These are phyloP conservation scores for Prunus persica DNA, from an alignment of 306 rosid species.

Conservation along the genomic window Prunus_persica_NCBIv2 NC_034010.1:5464501-5465000, in stretches of 20 bases:
- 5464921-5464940: constrained; percentile 67
- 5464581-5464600: background rate
- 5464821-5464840: constrained; percentile 52
- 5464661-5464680: constrained; percentile 79
- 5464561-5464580: background rate
- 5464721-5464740: constrained; percentile 71
- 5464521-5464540: constrained; percentile 53
- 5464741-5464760: constrained; percentile 91
- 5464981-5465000: constrained; percentile 73
- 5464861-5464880: constrained; percentile 58
- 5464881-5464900: constrained; percentile 67
- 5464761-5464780: constrained; percentile 82
- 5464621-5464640: constrained; percentile 41
- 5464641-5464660: constrained; percentile 76
- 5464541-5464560: constrained; percentile 46
- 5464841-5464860: constrained; percentile 67
- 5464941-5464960: constrained; percentile 77
- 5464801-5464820: constrained; percentile 35
- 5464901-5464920: constrained; percentile 76
- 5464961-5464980: constrained; percentile 63
- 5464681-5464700: constrained; percentile 72
- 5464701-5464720: constrained; percentile 68
- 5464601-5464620: background rate
- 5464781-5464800: constrained; percentile 68
- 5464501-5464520: constrained; percentile 38